These are phyloP conservation scores for Gentiana straminea DNA, from an alignment of 257 asterid species.

Conservation along the genomic window DNA sequence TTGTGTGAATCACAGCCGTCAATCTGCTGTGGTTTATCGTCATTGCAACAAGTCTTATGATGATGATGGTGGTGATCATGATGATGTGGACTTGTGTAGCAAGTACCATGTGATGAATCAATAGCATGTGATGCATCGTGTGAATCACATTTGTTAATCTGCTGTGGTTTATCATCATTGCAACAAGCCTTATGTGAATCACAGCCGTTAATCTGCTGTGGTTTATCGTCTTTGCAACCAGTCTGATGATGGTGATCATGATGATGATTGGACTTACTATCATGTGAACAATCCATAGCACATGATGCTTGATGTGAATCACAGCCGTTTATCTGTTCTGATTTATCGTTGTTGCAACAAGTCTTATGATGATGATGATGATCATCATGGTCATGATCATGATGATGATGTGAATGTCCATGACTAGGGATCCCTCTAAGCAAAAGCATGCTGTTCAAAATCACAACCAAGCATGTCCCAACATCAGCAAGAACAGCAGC, in stretches of 20 bases:
- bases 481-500: conserved; percentile 71
- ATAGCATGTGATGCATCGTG: conserved; percentile 12
- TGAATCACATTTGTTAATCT: conserved; percentile 4
- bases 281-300: conserved; percentile 10
- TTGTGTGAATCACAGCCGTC: neutral
- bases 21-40: no score
- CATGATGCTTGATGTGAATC: conserved; percentile 9
- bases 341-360: conserved; percentile 3
- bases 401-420: neutral
- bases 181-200: conserved; percentile 11
- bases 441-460: conserved; percentile 73
- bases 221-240: no score
- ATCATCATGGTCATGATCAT: neutral
- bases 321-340: conserved; percentile 10
- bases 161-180: conserved; percentile 11
- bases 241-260: no score
- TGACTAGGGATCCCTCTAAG: conserved; percentile 19
- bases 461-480: conserved; percentile 77
- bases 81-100: neutral
- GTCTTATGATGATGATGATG: neutral
- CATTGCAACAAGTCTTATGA: no score
- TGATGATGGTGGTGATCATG: no score
- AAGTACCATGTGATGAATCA: neutral
- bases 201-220: no score
- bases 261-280: neutral